Evolutionary conservation across 345 rosid genomes (phyloP).

Genomic region (Salix caprea): DNA sequence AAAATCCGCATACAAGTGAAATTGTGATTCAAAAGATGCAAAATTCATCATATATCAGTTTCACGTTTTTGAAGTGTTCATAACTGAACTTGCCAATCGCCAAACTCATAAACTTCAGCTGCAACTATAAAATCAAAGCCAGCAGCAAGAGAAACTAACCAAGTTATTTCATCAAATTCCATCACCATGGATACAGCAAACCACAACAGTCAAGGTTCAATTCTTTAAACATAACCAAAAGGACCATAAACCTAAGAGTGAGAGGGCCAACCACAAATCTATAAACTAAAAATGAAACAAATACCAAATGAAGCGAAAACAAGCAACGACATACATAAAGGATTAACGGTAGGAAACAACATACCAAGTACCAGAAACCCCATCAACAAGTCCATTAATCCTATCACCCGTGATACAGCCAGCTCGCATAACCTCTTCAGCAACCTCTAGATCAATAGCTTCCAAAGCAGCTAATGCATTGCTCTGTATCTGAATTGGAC

Average conservation of each 20-base stretch:
- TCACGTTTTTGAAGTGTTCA: not conserved
- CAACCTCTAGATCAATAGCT: slow-evolving; percentile 80
- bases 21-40: not conserved
- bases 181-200: not conserved
- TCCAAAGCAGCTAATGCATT: slow-evolving; percentile 96
- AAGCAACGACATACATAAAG: not conserved
- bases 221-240: not conserved
- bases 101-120: not conserved
- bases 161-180: not conserved
- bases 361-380: slow-evolving; percentile 86
- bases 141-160: not conserved
- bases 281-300: not conserved
- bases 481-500: slow-evolving; percentile 93
- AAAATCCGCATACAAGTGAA: not conserved
- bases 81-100: not conserved
- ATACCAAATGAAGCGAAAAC: not conserved
- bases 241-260: not conserved
- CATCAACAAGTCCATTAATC: slow-evolving; percentile 90
- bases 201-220: not conserved
- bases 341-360: slow-evolving; percentile 15
- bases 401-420: slow-evolving; percentile 95
- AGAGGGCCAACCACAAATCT: not conserved
- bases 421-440: slow-evolving; percentile 74
- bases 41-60: not conserved
- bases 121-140: not conserved